Conservation (phyloP, 2,329 filamentous ascomycete genomes). For the Hawksworthiomyces lignivorus region DNA sequence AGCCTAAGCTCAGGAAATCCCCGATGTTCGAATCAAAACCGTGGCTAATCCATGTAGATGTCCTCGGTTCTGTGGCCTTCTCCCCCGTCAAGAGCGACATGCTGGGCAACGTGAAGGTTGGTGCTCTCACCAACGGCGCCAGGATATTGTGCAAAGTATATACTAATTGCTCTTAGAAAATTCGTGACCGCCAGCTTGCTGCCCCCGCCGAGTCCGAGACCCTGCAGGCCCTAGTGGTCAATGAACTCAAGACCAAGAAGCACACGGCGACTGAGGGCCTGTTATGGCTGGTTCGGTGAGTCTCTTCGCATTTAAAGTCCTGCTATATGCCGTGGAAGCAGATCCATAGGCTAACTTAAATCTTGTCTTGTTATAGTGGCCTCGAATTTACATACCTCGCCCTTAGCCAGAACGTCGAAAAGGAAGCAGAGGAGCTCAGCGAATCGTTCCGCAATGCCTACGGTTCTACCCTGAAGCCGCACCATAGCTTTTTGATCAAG, state of each 20-base stretch:
- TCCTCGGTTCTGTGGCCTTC: slow-evolving; percentile 68
- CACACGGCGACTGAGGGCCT: slow-evolving; percentile 83
- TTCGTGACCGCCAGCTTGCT: slow-evolving; percentile 72
- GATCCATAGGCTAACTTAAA: too few relatives aligned
- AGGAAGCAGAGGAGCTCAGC: slow-evolving; percentile 65
- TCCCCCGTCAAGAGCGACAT: slow-evolving; percentile 87
- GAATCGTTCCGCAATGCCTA: slow-evolving; percentile 85
- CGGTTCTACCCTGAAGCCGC: slow-evolving; percentile 76
- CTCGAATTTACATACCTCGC: slow-evolving; percentile 90
- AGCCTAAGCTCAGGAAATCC: too few relatives aligned
- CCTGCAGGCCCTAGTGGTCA: slow-evolving; percentile 75
- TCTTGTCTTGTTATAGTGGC: slow-evolving; percentile 45
- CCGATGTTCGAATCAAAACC: too few relatives aligned
- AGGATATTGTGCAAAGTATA: not conserved
- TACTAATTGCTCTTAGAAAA: slow-evolving; percentile 55
- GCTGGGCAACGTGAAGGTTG: slow-evolving; percentile 81
- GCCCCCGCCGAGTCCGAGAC: slow-evolving; percentile 73
- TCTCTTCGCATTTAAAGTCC: too few relatives aligned
- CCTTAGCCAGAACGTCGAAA: slow-evolving; percentile 67
- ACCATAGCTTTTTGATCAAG: slow-evolving; percentile 86
- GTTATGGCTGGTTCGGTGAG: slow-evolving; percentile 81
- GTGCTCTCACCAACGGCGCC: slow-evolving; percentile 8
- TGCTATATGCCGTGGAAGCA: too few relatives aligned
- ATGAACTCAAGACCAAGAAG: slow-evolving; percentile 85
- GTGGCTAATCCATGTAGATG: slow-evolving; percentile 34